phyloP scores from a whole-genome alignment of 2,329 filamentous ascomycete species.

The Aspergillus sp. region DNA sequence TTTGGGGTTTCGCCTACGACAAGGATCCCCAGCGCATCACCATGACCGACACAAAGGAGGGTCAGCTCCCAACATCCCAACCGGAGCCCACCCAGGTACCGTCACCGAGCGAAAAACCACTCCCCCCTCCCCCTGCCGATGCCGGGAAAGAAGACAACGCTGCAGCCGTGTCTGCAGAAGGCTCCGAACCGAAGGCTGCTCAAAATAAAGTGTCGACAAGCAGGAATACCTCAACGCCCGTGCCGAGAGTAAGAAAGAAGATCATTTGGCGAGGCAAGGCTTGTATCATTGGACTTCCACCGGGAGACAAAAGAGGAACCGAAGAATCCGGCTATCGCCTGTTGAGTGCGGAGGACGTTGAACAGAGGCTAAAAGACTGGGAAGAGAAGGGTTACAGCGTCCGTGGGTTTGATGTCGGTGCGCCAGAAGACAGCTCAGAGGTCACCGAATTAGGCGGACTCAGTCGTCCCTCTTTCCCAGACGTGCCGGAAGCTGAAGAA shows the following conservation, averaged over 20 bases:
- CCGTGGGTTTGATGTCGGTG: slow-evolving; percentile 40
- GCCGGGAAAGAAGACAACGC: slow-evolving; percentile 11
- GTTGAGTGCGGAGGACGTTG: slow-evolving; percentile 40
- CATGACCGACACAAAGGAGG: slow-evolving; percentile 35
- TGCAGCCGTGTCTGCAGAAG: slow-evolving; percentile 12
- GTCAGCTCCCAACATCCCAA: slow-evolving; percentile 19
- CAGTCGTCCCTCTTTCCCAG: slow-evolving; percentile 45
- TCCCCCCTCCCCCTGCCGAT: slow-evolving; percentile 37
- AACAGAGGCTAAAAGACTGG: slow-evolving; percentile 41
- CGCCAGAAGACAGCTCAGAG: slow-evolving; percentile 24
- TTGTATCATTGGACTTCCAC: slow-evolving; percentile 68
- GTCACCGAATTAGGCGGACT: slow-evolving; percentile 38
- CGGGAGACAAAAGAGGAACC: slow-evolving; percentile 65
- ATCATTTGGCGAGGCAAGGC: slow-evolving; percentile 74
- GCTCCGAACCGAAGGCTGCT: slow-evolving; percentile 8
- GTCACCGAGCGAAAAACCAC: slow-evolving; percentile 39
- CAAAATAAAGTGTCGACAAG: slow-evolving; percentile 15
- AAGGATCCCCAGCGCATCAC: slow-evolving; percentile 33
- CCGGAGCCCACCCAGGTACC: slow-evolving; percentile 17
- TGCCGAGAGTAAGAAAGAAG: slow-evolving; percentile 61
- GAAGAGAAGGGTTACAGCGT: slow-evolving; percentile 45
- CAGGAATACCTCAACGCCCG: slow-evolving; percentile 26
- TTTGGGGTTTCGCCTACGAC: slow-evolving; percentile 47
- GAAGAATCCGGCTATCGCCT: slow-evolving; percentile 36
- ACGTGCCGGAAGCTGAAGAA: slow-evolving; percentile 36